Evolutionary conservation across 257 asterid species (phyloP).

Genomic region (Eucommia ulmoides): DNA sequence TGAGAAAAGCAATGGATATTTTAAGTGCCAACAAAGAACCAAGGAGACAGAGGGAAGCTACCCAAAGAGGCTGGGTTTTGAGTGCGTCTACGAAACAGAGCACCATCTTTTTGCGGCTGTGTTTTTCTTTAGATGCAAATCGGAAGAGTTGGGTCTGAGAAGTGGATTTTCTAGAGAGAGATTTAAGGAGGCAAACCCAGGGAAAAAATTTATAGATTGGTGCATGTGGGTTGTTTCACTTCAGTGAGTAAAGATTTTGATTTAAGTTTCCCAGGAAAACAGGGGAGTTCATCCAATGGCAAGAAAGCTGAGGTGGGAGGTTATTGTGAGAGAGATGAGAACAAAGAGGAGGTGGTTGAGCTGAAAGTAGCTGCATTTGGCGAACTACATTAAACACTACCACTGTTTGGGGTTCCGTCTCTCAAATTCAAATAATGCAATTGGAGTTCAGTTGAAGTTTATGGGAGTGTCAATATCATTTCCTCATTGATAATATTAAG

Average conservation of each 20-base stretch:
- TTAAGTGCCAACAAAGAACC: neutral
- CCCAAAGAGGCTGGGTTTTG: neutral
- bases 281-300: too few species aligned
- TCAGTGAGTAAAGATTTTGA: too few species aligned
- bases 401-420: too few species aligned
- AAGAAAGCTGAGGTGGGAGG: neutral
- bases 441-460: too few species aligned
- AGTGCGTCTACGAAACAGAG: neutral
- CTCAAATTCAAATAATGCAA: too few species aligned
- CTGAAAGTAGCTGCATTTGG: neutral
- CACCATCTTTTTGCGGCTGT: neutral
- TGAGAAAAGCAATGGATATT: neutral
- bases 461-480: too few species aligned
- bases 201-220: neutral
- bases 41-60: neutral
- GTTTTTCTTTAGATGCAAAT: neutral
- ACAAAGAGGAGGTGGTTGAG: neutral
- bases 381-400: neutral
- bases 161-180: neutral
- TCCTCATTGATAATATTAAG: too few species aligned
- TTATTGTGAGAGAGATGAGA: neutral
- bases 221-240: neutral
- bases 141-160: neutral
- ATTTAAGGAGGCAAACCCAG: neutral
- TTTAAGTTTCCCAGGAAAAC: neutral